A percentile compares a stretch with the other conserved stretches of the same genome.
Conservation (phyloP, 192 early-diverging fungal species). For the Linderina pennispora region DNA sequence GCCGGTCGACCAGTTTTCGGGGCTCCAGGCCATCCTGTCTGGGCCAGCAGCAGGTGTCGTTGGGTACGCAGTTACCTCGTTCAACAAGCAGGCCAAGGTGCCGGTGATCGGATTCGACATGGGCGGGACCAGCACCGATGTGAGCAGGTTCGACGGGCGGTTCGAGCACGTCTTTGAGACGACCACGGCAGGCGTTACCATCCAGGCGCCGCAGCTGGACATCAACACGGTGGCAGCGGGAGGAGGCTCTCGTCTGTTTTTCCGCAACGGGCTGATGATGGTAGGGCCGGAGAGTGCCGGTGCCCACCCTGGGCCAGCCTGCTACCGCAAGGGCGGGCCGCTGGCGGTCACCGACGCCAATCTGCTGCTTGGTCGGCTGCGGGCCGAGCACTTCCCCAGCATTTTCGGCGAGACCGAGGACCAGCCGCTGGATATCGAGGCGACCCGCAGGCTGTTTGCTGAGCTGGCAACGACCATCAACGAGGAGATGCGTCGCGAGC, state of each 20-base stretch:
- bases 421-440: constrained; percentile 67
- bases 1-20: constrained; percentile 78
- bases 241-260: constrained; percentile 89
- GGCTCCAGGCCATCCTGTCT: constrained; percentile 86
- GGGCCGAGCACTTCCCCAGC: constrained; percentile 82
- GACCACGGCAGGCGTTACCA: constrained; percentile 83
- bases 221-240: constrained; percentile 97
- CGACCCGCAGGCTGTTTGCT: constrained; percentile 57
- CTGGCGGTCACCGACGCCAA: constrained; percentile 95
- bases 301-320: constrained; percentile 93
- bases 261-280: constrained; percentile 87
- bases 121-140: constrained; percentile 91
- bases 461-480: constrained; percentile 64
- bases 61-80: constrained; percentile 62
- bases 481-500: constrained; percentile 31
- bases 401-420: constrained; percentile 89
- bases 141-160: constrained; percentile 81
- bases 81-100: constrained; percentile 15
- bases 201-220: constrained; percentile 93
- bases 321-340: constrained; percentile 91
- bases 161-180: constrained; percentile 95
- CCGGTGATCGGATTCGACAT: constrained; percentile 97
- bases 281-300: constrained; percentile 92
- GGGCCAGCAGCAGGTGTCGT: constrained; percentile 96
- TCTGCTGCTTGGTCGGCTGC: constrained; percentile 77